Percentiles rank a stretch among this genome's conserved stretches.
phyloP scores from a whole-genome alignment of 495 filamentous ascomycete genomes.

The Talaromyces thailandensis region DNA sequence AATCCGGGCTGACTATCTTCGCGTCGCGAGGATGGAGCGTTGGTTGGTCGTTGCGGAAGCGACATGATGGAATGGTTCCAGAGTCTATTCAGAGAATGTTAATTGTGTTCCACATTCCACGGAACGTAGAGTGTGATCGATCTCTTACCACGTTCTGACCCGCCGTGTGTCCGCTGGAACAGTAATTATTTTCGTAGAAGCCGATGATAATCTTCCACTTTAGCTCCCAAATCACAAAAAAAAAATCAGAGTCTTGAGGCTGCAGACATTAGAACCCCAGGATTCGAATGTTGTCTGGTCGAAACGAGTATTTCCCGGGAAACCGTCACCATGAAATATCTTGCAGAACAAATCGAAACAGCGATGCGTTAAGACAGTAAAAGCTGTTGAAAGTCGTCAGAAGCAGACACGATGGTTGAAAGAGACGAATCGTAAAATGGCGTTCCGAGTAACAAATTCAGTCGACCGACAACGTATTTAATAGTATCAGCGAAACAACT shows the following conservation, averaged over 20 bases:
- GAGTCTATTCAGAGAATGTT: background rate
- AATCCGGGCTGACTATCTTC: constrained; percentile 49
- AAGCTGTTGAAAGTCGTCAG: background rate
- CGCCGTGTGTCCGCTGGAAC: background rate
- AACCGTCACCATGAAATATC: background rate
- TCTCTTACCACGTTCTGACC: background rate
- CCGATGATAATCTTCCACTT: background rate
- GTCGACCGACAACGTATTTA: background rate
- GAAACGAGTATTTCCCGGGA: background rate
- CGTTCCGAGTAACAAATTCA: background rate
- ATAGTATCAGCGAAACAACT: background rate
- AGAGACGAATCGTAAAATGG: background rate
- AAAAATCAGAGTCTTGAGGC: background rate
- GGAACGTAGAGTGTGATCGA: background rate
- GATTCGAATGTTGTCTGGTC: background rate
- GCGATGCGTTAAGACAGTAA: background rate
- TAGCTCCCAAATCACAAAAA: background rate
- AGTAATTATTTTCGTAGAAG: background rate
- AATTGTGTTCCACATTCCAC: background rate
- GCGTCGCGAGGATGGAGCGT: constrained; percentile 43
- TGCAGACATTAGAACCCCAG: background rate
- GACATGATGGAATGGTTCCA: constrained; percentile 40
- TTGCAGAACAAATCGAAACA: background rate
- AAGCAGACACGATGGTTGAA: background rate
- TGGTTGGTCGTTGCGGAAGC: constrained; percentile 55